These are phyloP conservation scores for Rhazya stricta DNA, from an alignment of 257 asterid species.

Conservation along the genomic window DNA sequence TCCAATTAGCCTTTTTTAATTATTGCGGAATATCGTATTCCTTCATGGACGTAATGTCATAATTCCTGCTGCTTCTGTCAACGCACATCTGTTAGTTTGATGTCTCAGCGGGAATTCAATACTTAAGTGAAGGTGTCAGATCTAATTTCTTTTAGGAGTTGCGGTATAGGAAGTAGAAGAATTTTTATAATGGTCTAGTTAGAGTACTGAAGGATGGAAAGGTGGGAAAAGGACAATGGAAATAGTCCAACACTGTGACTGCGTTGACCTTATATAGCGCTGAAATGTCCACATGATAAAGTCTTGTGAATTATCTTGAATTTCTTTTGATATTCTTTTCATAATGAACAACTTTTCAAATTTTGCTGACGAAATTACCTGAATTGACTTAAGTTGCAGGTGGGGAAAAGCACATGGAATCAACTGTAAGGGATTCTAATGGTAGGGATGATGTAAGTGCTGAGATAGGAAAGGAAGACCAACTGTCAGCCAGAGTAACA, in stretches of 20 bases:
- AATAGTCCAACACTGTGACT: neutral
- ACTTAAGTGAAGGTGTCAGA: neutral
- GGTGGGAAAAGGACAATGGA: neutral
- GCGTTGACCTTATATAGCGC: neutral
- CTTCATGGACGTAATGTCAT: neutral
- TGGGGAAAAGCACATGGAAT: conserved; percentile 32
- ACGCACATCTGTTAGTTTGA: neutral
- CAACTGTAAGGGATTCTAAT: conserved; percentile 26
- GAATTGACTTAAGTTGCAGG: conserved; percentile 30
- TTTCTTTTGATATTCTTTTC: neutral
- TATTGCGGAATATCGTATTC: neutral
- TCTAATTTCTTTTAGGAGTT: neutral
- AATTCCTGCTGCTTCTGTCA: neutral
- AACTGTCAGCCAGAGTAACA: conserved; percentile 28
- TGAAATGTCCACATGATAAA: neutral
- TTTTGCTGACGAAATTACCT: neutral
- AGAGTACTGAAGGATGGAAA: neutral
- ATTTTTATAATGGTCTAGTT: neutral
- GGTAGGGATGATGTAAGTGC: conserved; percentile 29
- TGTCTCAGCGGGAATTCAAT: neutral
- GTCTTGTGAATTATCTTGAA: neutral
- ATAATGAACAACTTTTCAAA: neutral
- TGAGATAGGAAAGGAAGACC: conserved; percentile 27
- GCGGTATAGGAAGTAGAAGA: neutral
- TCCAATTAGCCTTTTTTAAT: neutral